Evolutionary conservation across 345 rosid species (phyloP).

Genomic region (Lumnitzera littorea): DNA sequence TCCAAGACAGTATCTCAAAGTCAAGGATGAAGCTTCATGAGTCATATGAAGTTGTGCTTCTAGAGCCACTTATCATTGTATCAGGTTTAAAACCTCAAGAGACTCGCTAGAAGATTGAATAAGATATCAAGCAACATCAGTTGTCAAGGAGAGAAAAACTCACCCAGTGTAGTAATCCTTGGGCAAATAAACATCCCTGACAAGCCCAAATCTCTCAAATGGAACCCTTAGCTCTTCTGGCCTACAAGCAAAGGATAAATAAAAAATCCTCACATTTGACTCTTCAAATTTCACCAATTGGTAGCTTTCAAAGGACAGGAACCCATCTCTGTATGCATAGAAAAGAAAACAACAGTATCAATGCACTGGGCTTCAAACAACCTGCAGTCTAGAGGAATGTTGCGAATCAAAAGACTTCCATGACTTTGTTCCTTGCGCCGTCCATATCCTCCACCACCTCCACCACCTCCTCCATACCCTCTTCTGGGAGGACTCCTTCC

Average conservation of each 20-base stretch:
- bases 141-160: constrained; percentile 12
- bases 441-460: constrained; percentile 57
- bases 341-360: background rate
- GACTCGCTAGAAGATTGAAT: background rate
- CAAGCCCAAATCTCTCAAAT: constrained; percentile 81
- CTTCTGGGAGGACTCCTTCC: too few species aligned
- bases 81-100: too few species aligned
- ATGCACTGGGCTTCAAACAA: constrained; percentile 8
- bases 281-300: too few species aligned
- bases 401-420: constrained; percentile 90
- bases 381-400: constrained; percentile 95
- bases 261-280: background rate
- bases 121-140: background rate
- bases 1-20: too few species aligned
- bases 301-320: background rate
- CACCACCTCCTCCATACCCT: too few species aligned
- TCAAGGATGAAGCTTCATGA: too few species aligned
- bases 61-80: too few species aligned
- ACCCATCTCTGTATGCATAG: background rate
- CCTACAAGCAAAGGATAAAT: constrained; percentile 28
- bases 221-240: constrained; percentile 82
- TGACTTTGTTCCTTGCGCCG: constrained; percentile 65
- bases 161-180: constrained; percentile 92
- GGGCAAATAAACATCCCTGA: constrained; percentile 90
- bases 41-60: too few species aligned